A percentile compares a stretch with the other conserved stretches of the same genome.
Conservation (phyloP, 345 rosid species). For the Passiflora organensis region DNA sequence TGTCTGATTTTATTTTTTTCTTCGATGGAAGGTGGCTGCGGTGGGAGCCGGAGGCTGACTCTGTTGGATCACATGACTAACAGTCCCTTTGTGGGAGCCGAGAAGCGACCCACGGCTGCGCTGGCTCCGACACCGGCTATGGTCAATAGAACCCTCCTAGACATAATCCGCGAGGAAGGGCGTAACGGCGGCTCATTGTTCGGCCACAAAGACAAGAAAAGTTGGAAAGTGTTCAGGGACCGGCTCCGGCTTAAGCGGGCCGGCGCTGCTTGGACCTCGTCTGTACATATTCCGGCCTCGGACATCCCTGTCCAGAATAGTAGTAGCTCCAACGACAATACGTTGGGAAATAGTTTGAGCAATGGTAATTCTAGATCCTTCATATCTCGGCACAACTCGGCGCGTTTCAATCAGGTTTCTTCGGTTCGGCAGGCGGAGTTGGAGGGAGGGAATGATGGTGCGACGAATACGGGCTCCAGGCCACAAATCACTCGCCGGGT, state of each 20-base stretch:
- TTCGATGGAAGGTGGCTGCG: conserved; percentile 11
- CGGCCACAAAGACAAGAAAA: conserved; percentile 49
- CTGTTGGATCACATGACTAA: conserved; percentile 14
- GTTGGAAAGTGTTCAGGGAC: conserved; percentile 76
- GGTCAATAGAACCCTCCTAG: conserved; percentile 39
- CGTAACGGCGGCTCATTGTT: conserved; percentile 18
- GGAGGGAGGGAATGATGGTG: conserved; percentile 1
- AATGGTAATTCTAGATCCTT: conserved; percentile 20
- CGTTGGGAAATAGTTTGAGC: too few relatives aligned
- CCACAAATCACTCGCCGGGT: conserved; percentile 46
- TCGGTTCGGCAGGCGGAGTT: conserved; percentile 13
- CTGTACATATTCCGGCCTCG: conserved; percentile 46
- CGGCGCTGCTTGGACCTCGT: conserved; percentile 64
- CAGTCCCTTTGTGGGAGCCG: background rate
- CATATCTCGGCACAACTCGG: conserved; percentile 19
- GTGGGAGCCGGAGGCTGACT: conserved; percentile 1
- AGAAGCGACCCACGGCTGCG: conserved; percentile 2
- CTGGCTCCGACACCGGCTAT: conserved; percentile 1
- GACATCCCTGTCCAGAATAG: conserved; percentile 37
- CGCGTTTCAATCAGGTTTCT: conserved; percentile 22
- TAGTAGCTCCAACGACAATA: background rate
- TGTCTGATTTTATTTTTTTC: background rate
- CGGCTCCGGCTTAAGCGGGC: conserved; percentile 61
- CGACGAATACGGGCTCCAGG: conserved; percentile 4
- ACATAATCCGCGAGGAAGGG: conserved; percentile 62